Conservation (phyloP, 1,284 basidiomycete genomes). For the Malassezia japonica region DNA sequence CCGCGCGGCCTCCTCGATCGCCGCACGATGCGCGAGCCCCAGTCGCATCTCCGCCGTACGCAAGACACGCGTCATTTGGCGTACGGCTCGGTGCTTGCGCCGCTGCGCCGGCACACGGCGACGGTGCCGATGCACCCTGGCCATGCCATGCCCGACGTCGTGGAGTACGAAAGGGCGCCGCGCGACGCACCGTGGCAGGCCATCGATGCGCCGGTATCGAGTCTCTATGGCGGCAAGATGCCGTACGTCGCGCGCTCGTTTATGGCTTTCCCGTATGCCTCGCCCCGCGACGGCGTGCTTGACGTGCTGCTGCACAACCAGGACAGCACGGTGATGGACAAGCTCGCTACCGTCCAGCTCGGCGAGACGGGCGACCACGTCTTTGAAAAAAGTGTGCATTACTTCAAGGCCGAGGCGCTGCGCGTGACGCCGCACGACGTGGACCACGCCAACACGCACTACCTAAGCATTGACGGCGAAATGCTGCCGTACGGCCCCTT, state of each 20-base stretch:
- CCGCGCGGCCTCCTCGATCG: constrained; percentile 20
- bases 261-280: constrained; percentile 43
- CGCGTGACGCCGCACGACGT: constrained; percentile 37
- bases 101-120: not conserved
- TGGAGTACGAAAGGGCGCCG: not conserved
- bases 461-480: constrained; percentile 66
- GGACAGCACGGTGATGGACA: constrained; percentile 12
- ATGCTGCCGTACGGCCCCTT: constrained; percentile 66
- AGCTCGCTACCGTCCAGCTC: constrained; percentile 27
- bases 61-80: not conserved
- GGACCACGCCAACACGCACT: constrained; percentile 17
- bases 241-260: constrained; percentile 41
- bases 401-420: constrained; percentile 40
- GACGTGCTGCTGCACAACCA: constrained; percentile 39
- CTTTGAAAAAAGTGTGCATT: constrained; percentile 29
- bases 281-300: constrained; percentile 33
- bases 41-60: constrained; percentile 12
- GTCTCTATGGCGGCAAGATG: constrained; percentile 42
- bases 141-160: not conserved
- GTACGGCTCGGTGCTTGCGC: constrained; percentile 1
- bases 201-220: constrained; percentile 25
- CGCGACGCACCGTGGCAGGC: constrained; percentile 22
- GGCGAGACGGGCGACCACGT: constrained; percentile 35
- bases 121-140: not conserved
- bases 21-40: constrained; percentile 33